Percentiles rank a stretch among this genome's conserved stretches.
Conservation (phyloP, 768 basidiomycete genomes). For the Daedaleopsis sinensis region DNA sequence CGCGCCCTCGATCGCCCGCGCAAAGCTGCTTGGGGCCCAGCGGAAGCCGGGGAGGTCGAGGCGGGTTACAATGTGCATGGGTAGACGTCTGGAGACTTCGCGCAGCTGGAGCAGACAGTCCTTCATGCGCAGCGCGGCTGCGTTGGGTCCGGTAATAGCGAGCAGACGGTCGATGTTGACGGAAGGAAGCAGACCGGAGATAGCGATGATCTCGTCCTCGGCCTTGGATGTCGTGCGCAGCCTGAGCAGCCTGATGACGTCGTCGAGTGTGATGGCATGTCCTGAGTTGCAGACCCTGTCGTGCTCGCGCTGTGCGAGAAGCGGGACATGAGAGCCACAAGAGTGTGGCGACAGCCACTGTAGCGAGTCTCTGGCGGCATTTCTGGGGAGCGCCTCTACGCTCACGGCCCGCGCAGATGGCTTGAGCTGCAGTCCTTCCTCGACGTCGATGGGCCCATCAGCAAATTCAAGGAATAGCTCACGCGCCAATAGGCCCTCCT, state of each 20-base stretch:
- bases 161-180: constrained; percentile 4
- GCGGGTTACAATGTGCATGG: neutral
- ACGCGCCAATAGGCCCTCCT: constrained; percentile 14
- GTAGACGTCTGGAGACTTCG: neutral
- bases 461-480: constrained; percentile 13
- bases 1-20: neutral
- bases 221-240: constrained; percentile 8
- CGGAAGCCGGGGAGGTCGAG: constrained; percentile 1
- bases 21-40: constrained; percentile 1
- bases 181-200: constrained; percentile 7
- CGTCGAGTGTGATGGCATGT: neutral
- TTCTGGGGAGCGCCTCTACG: neutral
- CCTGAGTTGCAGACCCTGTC: neutral
- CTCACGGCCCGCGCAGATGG: neutral
- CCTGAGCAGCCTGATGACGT: constrained; percentile 4
- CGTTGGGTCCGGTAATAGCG: neutral
- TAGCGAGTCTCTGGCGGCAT: no score
- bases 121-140: constrained; percentile 7
- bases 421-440: neutral
- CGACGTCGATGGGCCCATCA: constrained; percentile 5
- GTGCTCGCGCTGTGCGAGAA: neutral
- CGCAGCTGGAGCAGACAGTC: constrained; percentile 3
- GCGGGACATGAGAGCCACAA: neutral
- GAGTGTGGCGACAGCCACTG: neutral
- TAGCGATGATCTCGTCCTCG: constrained; percentile 15